Evolutionary conservation across 129 eudicot species (phyloP), one percentile per base, ranked within the genome.

Genomic region (Artemisia annua): DNA sequence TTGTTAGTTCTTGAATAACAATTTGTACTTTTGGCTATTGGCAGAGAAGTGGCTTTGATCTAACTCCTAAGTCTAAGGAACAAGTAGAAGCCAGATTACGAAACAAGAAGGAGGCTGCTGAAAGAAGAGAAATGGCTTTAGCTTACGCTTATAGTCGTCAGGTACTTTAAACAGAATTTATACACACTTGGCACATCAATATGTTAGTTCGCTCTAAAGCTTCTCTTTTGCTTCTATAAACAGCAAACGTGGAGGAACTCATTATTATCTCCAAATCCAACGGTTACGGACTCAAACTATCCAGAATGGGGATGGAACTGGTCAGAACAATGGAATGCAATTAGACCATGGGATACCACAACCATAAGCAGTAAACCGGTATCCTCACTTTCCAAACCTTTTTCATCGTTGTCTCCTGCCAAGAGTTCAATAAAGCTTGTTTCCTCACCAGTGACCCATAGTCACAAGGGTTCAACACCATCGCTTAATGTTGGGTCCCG

Each of bases 271-370:
- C 61, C 88, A 69, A 86, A 82, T 52, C 84, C 74, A 15, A 84
- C 89, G 15, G 79, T 84, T 68, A 80, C 80, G 83, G 89, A 94
- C 67, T 87, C 96, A 75, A 85, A 83, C 77, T 84, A 90, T 78
- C 94, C 97, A 50, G 94, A 82, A 11, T 95, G 99, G 99, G 99
- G 96, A 18, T 95, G 99, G 99, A 95, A 92, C 74, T 95, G 99
- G 99, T 73, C 91, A 62, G 99, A 90, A 65, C 80, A 96, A 28
- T 95, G 99, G 99, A 95, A 90, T 93, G 97, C 97, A 5, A 83
- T 91, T 17, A 86, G 92, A 28, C 97, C 98, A 57, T 90, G 92
- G 97, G 97, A 94, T 62, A 67, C 76, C 18, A 79, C 79, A 80
- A 76, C 57, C 79, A 69, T 62, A 26, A 32, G 63, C 8, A 79